Conservation (phyloP, 495 filamentous ascomycete species). For the Astrothelium subdiscretum region DNA sequence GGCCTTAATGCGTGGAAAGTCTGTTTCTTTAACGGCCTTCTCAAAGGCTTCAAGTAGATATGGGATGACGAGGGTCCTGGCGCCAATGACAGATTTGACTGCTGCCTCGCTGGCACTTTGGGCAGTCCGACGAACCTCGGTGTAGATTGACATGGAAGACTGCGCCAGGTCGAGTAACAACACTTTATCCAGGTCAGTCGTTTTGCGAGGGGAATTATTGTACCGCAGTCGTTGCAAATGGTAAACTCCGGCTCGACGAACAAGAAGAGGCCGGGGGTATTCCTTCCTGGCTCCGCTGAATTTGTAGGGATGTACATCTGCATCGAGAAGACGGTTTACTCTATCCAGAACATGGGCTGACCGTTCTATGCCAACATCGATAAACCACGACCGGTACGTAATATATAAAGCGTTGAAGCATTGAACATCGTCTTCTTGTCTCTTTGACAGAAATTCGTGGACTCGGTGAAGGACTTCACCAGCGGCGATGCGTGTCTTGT, state of each 20-base stretch:
- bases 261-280: slow-evolving; percentile 79
- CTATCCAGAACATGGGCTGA: slow-evolving; percentile 89
- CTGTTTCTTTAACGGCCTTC: slow-evolving; percentile 67
- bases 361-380: slow-evolving; percentile 91
- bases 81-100: slow-evolving; percentile 80
- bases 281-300: slow-evolving; percentile 84
- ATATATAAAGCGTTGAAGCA: slow-evolving; percentile 90
- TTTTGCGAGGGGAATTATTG: slow-evolving; percentile 75
- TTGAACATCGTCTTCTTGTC: slow-evolving; percentile 89
- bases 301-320: slow-evolving; percentile 85
- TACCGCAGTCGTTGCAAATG: slow-evolving; percentile 87
- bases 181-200: slow-evolving; percentile 70
- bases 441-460: slow-evolving; percentile 67
- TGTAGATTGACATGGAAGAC: slow-evolving; percentile 87
- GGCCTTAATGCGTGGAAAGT: slow-evolving; percentile 87
- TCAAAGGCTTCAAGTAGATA: slow-evolving; percentile 68
- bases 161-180: slow-evolving; percentile 80
- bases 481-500: slow-evolving; percentile 64
- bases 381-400: slow-evolving; percentile 91
- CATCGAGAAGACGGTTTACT: slow-evolving; percentile 64
- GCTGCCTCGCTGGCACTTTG: slow-evolving; percentile 88
- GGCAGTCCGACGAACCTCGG: slow-evolving; percentile 86
- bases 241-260: slow-evolving; percentile 86
- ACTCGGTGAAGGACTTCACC: slow-evolving; percentile 73
- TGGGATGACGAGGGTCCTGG: slow-evolving; percentile 76